Conservation (phyloP, 371 early-diverging fungal species). For the Rhizopus arrhizus region DNA sequence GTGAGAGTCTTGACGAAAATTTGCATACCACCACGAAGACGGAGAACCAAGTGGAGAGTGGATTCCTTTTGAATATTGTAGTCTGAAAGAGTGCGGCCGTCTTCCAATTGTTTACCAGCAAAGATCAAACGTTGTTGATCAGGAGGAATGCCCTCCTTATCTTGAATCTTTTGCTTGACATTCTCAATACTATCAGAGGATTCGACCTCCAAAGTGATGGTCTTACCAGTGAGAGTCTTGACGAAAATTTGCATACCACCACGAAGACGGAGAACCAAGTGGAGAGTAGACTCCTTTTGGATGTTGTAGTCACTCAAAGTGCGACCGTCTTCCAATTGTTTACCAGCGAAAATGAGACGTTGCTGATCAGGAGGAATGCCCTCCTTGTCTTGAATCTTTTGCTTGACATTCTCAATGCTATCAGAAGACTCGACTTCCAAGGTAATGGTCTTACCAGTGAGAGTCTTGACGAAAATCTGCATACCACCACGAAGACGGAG, state of each 20-base stretch:
- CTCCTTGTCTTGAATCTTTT: slow-evolving; percentile 98
- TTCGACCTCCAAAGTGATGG: slow-evolving; percentile 93
- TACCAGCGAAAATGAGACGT: slow-evolving; percentile 98
- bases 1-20: slow-evolving; percentile 77
- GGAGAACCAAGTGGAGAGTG: slow-evolving; percentile 92
- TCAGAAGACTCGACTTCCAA: slow-evolving; percentile 94
- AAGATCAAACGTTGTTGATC: slow-evolving; percentile 99
- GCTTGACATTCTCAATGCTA: slow-evolving; percentile 96
- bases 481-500: slow-evolving; percentile 94
- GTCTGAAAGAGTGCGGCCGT: slow-evolving; percentile 80
- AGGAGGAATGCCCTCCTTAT: slow-evolving; percentile 95
- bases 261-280: slow-evolving; percentile 95
- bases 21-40: slow-evolving; percentile 88
- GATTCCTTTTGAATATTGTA: slow-evolving; percentile 90
- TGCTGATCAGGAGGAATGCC: slow-evolving; percentile 99
- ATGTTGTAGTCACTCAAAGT: slow-evolving; percentile 79
- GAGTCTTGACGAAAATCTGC: slow-evolving; percentile 85
- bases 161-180: slow-evolving; percentile 97
- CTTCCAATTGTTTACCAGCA: slow-evolving; percentile 98
- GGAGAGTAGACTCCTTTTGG: slow-evolving; percentile 95
- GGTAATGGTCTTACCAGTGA: slow-evolving; percentile 85
- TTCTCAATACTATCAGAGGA: slow-evolving; percentile 93
- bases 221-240: slow-evolving; percentile 82
- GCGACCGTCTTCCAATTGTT: slow-evolving; percentile 97
- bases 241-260: slow-evolving; percentile 85